Percentiles rank a stretch among this genome's conserved stretches.
Evolutionary conservation across 2,329 filamentous ascomycete genomes (phyloP).

Genomic region (Cytospora schulzeri): DNA sequence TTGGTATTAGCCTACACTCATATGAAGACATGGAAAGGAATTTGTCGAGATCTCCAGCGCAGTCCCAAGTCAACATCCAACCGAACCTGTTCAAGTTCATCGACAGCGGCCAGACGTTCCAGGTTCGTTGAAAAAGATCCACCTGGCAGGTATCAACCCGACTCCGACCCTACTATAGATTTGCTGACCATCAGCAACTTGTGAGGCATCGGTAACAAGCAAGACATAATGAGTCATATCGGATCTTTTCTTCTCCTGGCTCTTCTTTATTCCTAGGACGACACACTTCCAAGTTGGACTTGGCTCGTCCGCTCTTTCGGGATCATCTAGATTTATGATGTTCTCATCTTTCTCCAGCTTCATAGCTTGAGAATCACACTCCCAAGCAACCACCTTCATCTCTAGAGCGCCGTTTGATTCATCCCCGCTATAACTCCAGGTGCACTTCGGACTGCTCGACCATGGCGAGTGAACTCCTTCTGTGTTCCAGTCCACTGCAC

Average conservation of each 20-base stretch:
- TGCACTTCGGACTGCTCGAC: background rate
- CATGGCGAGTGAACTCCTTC: background rate
- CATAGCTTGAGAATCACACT: background rate
- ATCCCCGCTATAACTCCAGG: conserved; percentile 4
- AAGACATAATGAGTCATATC: background rate
- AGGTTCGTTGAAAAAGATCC: background rate
- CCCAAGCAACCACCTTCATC: background rate
- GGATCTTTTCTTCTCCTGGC: rapidly evolving
- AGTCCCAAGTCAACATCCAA: too few relatives aligned
- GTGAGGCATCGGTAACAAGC: background rate
- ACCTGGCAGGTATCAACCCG: background rate
- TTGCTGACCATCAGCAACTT: background rate
- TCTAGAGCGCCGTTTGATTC: background rate
- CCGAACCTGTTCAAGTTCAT: too few relatives aligned
- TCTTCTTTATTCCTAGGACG: background rate
- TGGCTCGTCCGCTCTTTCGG: background rate
- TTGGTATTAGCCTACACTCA: too few relatives aligned
- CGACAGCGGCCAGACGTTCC: background rate
- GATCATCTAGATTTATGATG: background rate
- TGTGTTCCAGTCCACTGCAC: background rate
- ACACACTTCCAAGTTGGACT: background rate
- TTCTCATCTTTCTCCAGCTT: background rate
- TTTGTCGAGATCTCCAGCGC: too few relatives aligned
- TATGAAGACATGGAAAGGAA: too few relatives aligned
- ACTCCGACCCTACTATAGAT: background rate